Conservation (phyloP, 2,329 filamentous ascomycete genomes). For the Gaeumannomyces sp. region DNA sequence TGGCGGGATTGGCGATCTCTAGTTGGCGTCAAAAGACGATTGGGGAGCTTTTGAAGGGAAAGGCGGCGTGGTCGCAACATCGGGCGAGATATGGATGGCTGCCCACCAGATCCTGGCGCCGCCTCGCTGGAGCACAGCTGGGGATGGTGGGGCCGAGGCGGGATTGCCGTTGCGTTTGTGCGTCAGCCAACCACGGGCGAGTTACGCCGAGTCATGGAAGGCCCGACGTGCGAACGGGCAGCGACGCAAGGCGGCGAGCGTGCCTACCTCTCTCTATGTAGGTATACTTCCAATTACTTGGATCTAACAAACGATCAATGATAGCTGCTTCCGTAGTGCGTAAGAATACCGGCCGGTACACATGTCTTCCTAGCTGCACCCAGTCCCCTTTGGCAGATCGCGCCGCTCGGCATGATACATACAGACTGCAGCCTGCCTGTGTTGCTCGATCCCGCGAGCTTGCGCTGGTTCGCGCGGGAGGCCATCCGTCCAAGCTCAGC, state of each 20-base stretch:
- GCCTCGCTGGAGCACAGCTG: background rate
- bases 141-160: background rate
- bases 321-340: too few relatives aligned
- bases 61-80: conserved; percentile 6
- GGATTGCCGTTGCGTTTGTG: background rate
- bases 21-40: conserved; percentile 10
- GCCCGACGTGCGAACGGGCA: background rate
- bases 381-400: background rate
- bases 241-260: too few relatives aligned
- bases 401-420: background rate
- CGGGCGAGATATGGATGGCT: background rate
- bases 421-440: background rate
- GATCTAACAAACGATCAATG: too few relatives aligned
- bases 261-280: too few relatives aligned
- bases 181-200: background rate
- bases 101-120: too few relatives aligned
- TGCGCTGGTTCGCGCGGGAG: background rate
- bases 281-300: too few relatives aligned
- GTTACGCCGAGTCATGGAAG: background rate
- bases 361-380: too few relatives aligned
- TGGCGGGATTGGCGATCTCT: conserved; percentile 8
- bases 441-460: background rate
- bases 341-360: too few relatives aligned
- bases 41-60: conserved; percentile 2
- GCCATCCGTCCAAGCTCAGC: background rate